Evolutionary conservation across 2,329 filamentous ascomycete species (phyloP).

Genomic region (Niveomyces coronatus): DNA sequence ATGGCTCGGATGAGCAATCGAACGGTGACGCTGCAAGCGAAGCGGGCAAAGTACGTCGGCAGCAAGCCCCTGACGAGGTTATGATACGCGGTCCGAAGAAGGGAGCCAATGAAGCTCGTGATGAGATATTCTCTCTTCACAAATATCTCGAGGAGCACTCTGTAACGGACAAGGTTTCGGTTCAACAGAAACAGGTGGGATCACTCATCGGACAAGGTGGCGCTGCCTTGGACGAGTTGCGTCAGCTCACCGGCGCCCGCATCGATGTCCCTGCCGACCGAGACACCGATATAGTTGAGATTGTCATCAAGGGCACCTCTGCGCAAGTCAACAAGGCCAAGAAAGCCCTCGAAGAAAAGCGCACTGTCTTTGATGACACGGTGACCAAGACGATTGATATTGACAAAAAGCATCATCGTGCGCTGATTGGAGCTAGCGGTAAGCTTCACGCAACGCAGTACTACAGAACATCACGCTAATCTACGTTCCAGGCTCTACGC

Average conservation of each 20-base stretch:
- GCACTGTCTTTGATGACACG: conserved; percentile 82
- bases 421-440: conserved; percentile 83
- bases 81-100: conserved; percentile 84
- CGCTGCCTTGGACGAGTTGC: conserved; percentile 80
- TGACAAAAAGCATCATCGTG: conserved; percentile 88
- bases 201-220: conserved; percentile 87
- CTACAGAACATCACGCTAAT: conserved; percentile 26
- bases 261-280: conserved; percentile 83
- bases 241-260: conserved; percentile 72
- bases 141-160: conserved; percentile 89
- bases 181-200: conserved; percentile 88
- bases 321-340: conserved; percentile 83
- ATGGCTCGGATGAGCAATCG: conserved; percentile 56
- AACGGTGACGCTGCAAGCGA: conserved; percentile 61
- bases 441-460: conserved; percentile 28
- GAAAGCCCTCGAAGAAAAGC: conserved; percentile 80
- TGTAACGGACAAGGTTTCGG: conserved; percentile 64
- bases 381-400: conserved; percentile 74
- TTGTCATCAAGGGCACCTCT: conserved; percentile 87
- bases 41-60: conserved; percentile 50
- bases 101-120: conserved; percentile 83
- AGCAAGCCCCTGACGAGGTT: conserved; percentile 81
- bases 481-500: conserved; percentile 59
- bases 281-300: conserved; percentile 68
- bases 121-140: conserved; percentile 79